A percentile compares a stretch with the other conserved stretches of the same genome.
These are phyloP conservation scores for Didymosphaeria variabile DNA, from an alignment of 2,329 filamentous ascomycete species.

Conservation along the genomic window DNA sequence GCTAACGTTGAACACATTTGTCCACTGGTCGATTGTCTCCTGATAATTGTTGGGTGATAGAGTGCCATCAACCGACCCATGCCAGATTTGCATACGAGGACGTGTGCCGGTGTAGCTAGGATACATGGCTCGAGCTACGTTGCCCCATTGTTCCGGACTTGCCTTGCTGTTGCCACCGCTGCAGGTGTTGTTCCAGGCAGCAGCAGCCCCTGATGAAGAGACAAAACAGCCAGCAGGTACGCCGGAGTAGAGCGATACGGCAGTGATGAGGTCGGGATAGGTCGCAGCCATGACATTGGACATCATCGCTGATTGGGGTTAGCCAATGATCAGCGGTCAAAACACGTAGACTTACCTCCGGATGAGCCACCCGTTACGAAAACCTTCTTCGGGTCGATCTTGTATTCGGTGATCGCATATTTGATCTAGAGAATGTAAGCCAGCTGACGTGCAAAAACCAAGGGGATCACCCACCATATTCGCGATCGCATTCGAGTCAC, in stretches of 20 bases:
- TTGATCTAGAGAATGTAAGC: conserved; percentile 45
- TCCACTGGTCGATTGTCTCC: conserved; percentile 57
- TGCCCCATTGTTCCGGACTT: conserved; percentile 60
- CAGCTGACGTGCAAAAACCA: too few species aligned
- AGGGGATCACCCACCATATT: conserved; percentile 56
- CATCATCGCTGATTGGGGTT: conserved; percentile 36
- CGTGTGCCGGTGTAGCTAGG: conserved; percentile 60
- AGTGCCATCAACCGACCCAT: conserved; percentile 62
- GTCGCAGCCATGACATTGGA: conserved; percentile 59
- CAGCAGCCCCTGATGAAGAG: conserved; percentile 51
- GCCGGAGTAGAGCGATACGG: conserved; percentile 61
- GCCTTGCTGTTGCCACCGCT: conserved; percentile 58
- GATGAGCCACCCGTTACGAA: conserved; percentile 65
- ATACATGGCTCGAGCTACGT: conserved; percentile 59
- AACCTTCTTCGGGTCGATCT: conserved; percentile 60
- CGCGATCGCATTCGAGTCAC: conserved; percentile 65
- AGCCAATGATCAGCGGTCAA: neutral
- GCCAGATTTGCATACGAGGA: conserved; percentile 67
- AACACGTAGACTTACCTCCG: conserved; percentile 40
- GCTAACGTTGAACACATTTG: conserved; percentile 39
- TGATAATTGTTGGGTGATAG: conserved; percentile 64
- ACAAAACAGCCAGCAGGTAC: conserved; percentile 66
- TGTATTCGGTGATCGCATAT: conserved; percentile 63
- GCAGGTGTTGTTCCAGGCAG: conserved; percentile 63
- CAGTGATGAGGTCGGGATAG: conserved; percentile 64